phyloP scores from a whole-genome alignment of 1,139 yeast species.

The Suhomyces guaymorum region DNA sequence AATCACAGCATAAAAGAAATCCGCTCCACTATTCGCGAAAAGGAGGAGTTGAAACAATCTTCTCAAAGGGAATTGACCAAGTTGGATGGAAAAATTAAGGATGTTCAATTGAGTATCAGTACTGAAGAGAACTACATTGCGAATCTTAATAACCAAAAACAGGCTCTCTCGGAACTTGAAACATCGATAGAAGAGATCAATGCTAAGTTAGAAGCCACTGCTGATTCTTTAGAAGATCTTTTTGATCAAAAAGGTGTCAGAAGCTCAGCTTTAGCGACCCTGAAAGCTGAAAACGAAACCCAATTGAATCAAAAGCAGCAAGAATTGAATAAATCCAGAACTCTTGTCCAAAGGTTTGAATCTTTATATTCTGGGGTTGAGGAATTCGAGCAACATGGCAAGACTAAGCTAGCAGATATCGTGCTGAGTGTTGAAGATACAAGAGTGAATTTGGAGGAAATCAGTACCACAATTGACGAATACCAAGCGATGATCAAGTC shows the following conservation, averaged over 20 bases:
- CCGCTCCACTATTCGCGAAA: constrained; percentile 45
- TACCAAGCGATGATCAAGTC: constrained; percentile 24
- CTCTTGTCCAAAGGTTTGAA: constrained; percentile 9
- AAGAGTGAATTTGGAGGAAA: constrained; percentile 1
- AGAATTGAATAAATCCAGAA: constrained; percentile 5
- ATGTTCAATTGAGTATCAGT: constrained; percentile 55
- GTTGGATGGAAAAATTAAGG: constrained; percentile 56
- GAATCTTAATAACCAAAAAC: constrained; percentile 33
- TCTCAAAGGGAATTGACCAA: constrained; percentile 50
- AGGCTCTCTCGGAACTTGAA: constrained; percentile 6
- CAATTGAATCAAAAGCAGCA: constrained; percentile 11
- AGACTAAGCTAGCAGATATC: constrained; percentile 22
- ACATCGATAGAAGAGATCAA: background rate
- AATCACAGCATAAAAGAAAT: constrained; percentile 44
- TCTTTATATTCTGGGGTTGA: constrained; percentile 16
- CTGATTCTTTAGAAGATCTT: constrained; percentile 16
- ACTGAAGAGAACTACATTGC: constrained; percentile 53
- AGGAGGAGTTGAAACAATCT: constrained; percentile 52
- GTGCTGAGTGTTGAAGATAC: constrained; percentile 1
- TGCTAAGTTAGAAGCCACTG: constrained; percentile 13
- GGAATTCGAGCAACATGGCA: constrained; percentile 24
- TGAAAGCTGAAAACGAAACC: too few species aligned
- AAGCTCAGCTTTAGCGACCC: too few species aligned
- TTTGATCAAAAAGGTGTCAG: constrained; percentile 11
- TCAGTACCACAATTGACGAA: constrained; percentile 31